These are phyloP conservation scores for Coemansia sp. DNA, from an alignment of 192 early-diverging fungal genomes.

Conservation along the genomic window DNA sequence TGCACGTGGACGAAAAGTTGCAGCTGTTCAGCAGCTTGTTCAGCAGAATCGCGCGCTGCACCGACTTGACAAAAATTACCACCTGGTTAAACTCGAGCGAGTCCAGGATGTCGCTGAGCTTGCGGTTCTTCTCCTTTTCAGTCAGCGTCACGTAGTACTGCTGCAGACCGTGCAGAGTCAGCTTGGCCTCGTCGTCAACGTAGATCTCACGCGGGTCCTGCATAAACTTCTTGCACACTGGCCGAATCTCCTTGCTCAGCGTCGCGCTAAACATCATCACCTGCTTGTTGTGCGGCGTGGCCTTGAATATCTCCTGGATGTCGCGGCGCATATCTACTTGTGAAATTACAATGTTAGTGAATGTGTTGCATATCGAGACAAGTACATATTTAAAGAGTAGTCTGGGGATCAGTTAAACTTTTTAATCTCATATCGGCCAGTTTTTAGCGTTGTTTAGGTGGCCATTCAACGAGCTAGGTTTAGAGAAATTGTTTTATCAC, in stretches of 20 bases:
- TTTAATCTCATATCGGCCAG: constrained; percentile 6
- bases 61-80: constrained; percentile 93
- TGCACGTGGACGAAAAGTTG: constrained; percentile 92
- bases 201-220: constrained; percentile 95
- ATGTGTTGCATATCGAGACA: too few relatives aligned
- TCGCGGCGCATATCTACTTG: constrained; percentile 91
- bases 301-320: constrained; percentile 94
- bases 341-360: too few relatives aligned
- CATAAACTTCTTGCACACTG: constrained; percentile 98
- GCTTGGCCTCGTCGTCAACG: constrained; percentile 96
- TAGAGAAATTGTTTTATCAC: constrained; percentile 60
- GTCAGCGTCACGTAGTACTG: constrained; percentile 88
- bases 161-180: constrained; percentile 95
- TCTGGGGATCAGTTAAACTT: too few relatives aligned
- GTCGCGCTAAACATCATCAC: constrained; percentile 99
- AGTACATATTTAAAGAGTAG: too few relatives aligned
- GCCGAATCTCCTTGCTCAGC: constrained; percentile 87
- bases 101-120: constrained; percentile 90
- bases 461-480: constrained; percentile 73
- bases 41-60: constrained; percentile 80
- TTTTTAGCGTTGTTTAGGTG: constrained; percentile 34
- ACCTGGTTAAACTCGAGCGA: constrained; percentile 98
- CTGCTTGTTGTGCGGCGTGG: constrained; percentile 95
- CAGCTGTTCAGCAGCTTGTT: constrained; percentile 84
- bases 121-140: constrained; percentile 89